phyloP scores from a whole-genome alignment of 108 stramenopile genomes.

The Asterionellopsis glacialis region DNA sequence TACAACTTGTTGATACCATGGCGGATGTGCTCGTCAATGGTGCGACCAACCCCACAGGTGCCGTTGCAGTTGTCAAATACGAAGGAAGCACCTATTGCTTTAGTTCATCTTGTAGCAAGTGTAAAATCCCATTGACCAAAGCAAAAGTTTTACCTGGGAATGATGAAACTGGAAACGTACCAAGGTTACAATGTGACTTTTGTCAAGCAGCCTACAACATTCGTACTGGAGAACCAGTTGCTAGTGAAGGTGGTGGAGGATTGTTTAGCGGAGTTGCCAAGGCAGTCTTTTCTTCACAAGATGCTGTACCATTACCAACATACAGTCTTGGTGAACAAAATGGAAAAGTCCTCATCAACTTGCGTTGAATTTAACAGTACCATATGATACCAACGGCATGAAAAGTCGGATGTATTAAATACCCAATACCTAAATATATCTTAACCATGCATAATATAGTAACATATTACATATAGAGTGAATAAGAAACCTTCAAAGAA shows the following conservation, averaged over 20 bases:
- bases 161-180: conserved; percentile 36
- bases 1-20: conserved; percentile 49
- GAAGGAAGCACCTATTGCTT: conserved; percentile 58
- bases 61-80: conserved; percentile 65
- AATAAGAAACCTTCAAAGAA: too few relatives aligned
- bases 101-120: conserved; percentile 46
- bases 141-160: conserved; percentile 39
- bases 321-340: conserved; percentile 74
- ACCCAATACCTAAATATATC: too few relatives aligned
- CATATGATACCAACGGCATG: too few relatives aligned
- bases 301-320: conserved; percentile 32
- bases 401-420: too few relatives aligned
- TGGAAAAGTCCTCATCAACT: conserved; percentile 60
- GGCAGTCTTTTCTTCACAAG: conserved; percentile 34
- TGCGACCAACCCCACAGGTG: conserved; percentile 71
- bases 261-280: conserved; percentile 56
- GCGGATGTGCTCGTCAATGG: conserved; percentile 42
- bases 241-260: conserved; percentile 28
- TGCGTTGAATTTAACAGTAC: too few relatives aligned
- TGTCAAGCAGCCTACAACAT: conserved; percentile 73
- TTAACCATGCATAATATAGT: too few relatives aligned
- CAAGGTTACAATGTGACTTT: conserved; percentile 36
- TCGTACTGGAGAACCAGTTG: conserved; percentile 48
- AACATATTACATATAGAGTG: too few relatives aligned
- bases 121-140: conserved; percentile 76